Evolutionary conservation across 257 asterid species (phyloP).

Genomic region (Solanum etuberosum): DNA sequence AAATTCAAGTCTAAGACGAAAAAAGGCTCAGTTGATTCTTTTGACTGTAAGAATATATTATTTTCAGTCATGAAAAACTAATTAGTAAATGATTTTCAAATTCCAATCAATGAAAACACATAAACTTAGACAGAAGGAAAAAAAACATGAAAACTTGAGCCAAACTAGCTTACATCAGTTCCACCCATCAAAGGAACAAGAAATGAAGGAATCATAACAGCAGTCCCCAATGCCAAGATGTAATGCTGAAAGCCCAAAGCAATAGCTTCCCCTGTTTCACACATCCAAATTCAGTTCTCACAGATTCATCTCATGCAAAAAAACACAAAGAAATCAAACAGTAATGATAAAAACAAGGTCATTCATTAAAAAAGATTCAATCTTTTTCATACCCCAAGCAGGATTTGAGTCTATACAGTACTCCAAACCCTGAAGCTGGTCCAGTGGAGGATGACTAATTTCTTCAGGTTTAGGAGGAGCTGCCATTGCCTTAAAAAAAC

Average conservation of each 20-base stretch:
- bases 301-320: slow-evolving; percentile 2
- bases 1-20: background rate
- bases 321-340: background rate
- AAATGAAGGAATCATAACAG: slow-evolving; percentile 92
- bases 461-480: slow-evolving; percentile 82
- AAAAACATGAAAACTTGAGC: background rate
- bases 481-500: slow-evolving; percentile 37
- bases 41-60: background rate
- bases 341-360: background rate
- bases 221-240: slow-evolving; percentile 79
- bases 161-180: slow-evolving; percentile 40
- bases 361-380: background rate
- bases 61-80: background rate
- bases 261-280: slow-evolving; percentile 68
- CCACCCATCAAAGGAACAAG: slow-evolving; percentile 99
- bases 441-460: slow-evolving; percentile 90
- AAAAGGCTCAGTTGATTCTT: background rate
- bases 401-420: slow-evolving; percentile 98
- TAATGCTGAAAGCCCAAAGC: slow-evolving; percentile 94
- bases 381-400: slow-evolving; percentile 63
- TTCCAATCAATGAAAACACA: background rate
- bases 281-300: background rate
- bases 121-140: background rate
- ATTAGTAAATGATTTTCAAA: background rate
- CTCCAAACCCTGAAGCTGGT: slow-evolving; percentile 95